Percentiles rank a stretch among this genome's conserved stretches.
phyloP scores from a whole-genome alignment of 73 alveolate species.

The Stentor coeruleus region DNA sequence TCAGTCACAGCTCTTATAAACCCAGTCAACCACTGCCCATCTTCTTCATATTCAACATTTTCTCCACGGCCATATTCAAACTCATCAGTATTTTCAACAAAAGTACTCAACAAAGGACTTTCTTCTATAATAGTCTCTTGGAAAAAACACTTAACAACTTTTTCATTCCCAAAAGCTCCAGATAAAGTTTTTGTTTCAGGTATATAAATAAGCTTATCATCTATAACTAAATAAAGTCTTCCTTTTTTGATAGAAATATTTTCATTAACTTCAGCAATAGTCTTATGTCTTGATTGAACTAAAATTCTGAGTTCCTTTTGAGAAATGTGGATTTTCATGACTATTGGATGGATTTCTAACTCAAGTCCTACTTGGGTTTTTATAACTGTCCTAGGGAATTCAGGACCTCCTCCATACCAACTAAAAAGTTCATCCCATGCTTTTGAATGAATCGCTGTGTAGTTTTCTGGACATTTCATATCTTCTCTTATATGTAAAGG shows the following conservation, averaged over 20 bases:
- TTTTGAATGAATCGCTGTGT: constrained; percentile 56
- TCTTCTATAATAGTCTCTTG: not conserved
- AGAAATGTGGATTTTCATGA: not conserved
- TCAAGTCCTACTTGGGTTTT: not conserved
- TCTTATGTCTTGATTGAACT: not conserved
- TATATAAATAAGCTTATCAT: not conserved
- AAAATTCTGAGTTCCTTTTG: not conserved
- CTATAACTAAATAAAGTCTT: not conserved
- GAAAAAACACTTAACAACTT: not conserved
- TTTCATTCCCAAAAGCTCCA: not conserved
- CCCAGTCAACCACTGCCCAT: constrained; percentile 15
- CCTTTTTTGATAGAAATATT: not conserved
- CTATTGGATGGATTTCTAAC: not conserved
- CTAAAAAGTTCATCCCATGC: constrained; percentile 62
- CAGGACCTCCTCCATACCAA: constrained; percentile 86
- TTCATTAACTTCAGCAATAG: not conserved
- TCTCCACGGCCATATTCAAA: not conserved
- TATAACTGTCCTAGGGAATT: constrained; percentile 54
- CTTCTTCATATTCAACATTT: constrained; percentile 5
- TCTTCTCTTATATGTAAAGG: not conserved
- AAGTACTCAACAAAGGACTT: not conserved
- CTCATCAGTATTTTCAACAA: not conserved
- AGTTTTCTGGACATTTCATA: constrained; percentile 26
- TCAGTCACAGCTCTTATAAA: not conserved
- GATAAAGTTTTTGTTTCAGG: too few relatives aligned